Base-by-base conservation (phyloP, 2,329 filamentous ascomycete genomes). In the Phialophora tarda region DNA sequence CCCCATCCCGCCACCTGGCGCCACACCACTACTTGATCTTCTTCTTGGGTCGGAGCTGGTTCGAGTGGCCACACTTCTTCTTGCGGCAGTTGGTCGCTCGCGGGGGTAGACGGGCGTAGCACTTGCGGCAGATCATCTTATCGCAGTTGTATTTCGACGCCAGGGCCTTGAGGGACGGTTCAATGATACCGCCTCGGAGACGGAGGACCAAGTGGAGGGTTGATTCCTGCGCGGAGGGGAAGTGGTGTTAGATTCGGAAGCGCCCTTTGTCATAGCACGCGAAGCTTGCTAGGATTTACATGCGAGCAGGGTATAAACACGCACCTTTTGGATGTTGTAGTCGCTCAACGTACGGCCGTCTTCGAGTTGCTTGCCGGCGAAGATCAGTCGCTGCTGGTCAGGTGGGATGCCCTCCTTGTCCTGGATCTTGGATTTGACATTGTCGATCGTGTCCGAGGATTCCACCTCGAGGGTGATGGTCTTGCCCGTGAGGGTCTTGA, bases 31-130 rank as follows among this genome's bases (percentile, higher is more conserved):
- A 94, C 86, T 97, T 97, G 82, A 97, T 89, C 94, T 99, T 99
- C 93, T 99, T 99, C 94, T 99, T 99, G 84, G 95, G 95, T 85
- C 95, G 92, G 82, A 99, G 92, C 90, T 99, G 95, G 92, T 98
- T 98, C 86, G 91, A 96, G 91, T 98, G 95, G 73, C 94, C 95
- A 85, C 94, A 98, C 90, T 98, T 98, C 87, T 93, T 93, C 93
- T 98, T 98, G 80, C 93, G 89, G 92, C 95, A 99, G 91, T 99
- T 99, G 88, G 94, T 97, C 78, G 95, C 95, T 89, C 95, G 92
- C 76, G 94, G 94, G 75, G 94, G 94, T 73, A 98, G 93, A 83
- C 94, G 93, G 89, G 95, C 92, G 85, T 98, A 98, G 91, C 95
- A 99, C 91, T 99, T 98, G 88, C 95, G 94, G 92, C 95, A 98